Conservation (phyloP, 345 rosid species). For the Lumnitzera racemosa region DNA sequence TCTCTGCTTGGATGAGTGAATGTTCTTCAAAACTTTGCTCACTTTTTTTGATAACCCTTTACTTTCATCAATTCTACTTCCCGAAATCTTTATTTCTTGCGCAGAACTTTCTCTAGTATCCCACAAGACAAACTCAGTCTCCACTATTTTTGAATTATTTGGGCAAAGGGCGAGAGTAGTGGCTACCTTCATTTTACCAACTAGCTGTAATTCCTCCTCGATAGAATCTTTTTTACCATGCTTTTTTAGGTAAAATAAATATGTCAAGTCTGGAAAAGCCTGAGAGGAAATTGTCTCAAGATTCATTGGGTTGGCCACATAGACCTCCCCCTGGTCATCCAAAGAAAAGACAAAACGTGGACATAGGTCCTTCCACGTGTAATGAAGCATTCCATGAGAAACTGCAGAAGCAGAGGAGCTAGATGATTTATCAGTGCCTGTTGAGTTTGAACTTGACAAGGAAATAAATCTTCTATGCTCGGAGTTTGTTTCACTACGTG, state of each 20-base stretch:
- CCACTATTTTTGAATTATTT: slow-evolving; percentile 36
- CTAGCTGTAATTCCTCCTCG: slow-evolving; percentile 31
- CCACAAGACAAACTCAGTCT: slow-evolving; percentile 74
- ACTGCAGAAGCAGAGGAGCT: slow-evolving; percentile 34
- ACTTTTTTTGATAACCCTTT: slow-evolving; percentile 70
- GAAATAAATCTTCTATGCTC: slow-evolving; percentile 28
- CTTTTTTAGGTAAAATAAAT: slow-evolving; percentile 48
- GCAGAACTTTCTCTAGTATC: slow-evolving; percentile 31
- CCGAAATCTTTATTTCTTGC: slow-evolving; percentile 23
- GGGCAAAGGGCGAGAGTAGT: slow-evolving; percentile 45
- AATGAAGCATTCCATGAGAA: slow-evolving; percentile 73
- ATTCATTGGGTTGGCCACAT: slow-evolving; percentile 46
- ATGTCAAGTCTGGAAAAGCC: slow-evolving; percentile 33
- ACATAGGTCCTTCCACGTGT: slow-evolving; percentile 55
- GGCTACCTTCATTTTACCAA: slow-evolving; percentile 67
- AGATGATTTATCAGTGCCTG: slow-evolving; percentile 34
- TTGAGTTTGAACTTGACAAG: slow-evolving; percentile 42
- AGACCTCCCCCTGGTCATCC: slow-evolving; percentile 59
- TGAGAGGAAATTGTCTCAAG: slow-evolving; percentile 20
- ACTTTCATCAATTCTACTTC: slow-evolving; percentile 29
- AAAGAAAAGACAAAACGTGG: slow-evolving; percentile 77
- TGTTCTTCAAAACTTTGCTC: slow-evolving; percentile 43
- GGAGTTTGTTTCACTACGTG: slow-evolving; percentile 18
- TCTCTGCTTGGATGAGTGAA: slow-evolving; percentile 48
- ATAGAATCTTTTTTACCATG: slow-evolving; percentile 30